Conservation (phyloP, 306 rosid genomes). For the Quercus ilex region DNA sequence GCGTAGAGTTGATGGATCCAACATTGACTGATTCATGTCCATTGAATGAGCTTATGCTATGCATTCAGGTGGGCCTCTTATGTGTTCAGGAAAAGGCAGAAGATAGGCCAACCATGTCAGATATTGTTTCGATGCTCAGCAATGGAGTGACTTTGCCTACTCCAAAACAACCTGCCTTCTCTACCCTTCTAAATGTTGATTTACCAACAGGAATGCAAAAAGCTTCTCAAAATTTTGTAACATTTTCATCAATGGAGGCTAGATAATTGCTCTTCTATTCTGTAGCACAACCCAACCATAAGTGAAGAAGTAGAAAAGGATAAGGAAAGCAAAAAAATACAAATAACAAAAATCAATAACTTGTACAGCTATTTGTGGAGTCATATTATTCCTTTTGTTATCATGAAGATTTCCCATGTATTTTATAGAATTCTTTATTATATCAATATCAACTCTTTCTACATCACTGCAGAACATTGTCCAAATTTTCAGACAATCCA, state of each 20-base stretch:
- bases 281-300: no score
- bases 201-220: not conserved
- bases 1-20: slow-evolving; percentile 28
- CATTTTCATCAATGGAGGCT: not conserved
- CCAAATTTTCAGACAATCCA: no score
- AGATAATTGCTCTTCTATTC: not conserved
- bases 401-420: no score
- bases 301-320: no score
- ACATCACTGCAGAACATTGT: no score
- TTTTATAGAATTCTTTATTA: no score
- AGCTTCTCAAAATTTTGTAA: not conserved
- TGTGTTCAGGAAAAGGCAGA: slow-evolving; percentile 13
- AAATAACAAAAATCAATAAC: no score
- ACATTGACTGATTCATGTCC: slow-evolving; percentile 1
- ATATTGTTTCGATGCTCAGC: slow-evolving; percentile 13
- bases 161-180: slow-evolving; percentile 16
- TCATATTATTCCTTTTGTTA: no score
- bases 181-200: not conserved
- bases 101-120: slow-evolving; percentile 7
- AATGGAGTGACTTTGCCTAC: slow-evolving; percentile 1
- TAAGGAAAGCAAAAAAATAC: no score
- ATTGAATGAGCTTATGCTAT: not conserved
- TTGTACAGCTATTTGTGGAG: no score
- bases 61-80: slow-evolving; percentile 2
- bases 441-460: no score